A percentile compares a stretch with the other conserved stretches of the same genome.
Evolutionary conservation across 1,284 basidiomycete genomes (phyloP).

Genomic region (Cryptococcus sp.): DNA sequence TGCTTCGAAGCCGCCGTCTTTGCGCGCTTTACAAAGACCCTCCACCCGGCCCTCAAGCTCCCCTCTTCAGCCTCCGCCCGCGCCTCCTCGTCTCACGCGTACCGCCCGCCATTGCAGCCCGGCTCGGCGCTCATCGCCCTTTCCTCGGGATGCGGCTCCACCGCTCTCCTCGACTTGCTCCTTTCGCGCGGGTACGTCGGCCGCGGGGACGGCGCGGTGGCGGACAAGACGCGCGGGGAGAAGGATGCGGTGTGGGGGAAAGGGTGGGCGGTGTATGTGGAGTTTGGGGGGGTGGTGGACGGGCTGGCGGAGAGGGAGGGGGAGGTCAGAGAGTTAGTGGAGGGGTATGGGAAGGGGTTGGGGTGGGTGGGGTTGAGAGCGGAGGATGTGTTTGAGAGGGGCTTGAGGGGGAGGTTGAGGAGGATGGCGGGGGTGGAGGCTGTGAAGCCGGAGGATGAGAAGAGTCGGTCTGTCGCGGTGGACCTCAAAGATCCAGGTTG

Average conservation of each 20-base stretch:
- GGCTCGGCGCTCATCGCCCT: constrained; percentile 35
- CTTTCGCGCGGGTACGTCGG: constrained; percentile 28
- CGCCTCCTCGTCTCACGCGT: constrained; percentile 1
- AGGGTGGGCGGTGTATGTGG: constrained; percentile 45
- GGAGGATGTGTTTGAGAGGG: constrained; percentile 42
- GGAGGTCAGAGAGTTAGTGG: constrained; percentile 21
- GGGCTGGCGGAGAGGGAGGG: constrained; percentile 17
- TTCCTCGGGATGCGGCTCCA: constrained; percentile 44
- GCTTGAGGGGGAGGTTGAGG: constrained; percentile 14
- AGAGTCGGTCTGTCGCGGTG: constrained; percentile 4
- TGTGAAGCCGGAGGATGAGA: not conserved
- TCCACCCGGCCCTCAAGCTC: constrained; percentile 33
- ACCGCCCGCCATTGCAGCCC: constrained; percentile 25
- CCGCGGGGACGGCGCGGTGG: constrained; percentile 12
- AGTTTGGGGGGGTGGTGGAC: constrained; percentile 33
- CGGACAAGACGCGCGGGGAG: constrained; percentile 34
- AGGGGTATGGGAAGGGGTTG: constrained; percentile 18
- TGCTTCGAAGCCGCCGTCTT: constrained; percentile 34
- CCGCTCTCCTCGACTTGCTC: constrained; percentile 39
- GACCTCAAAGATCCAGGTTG: constrained; percentile 30
- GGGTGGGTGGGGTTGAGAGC: constrained; percentile 33
- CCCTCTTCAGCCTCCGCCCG: constrained; percentile 1
- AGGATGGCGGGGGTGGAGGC: not conserved
- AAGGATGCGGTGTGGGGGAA: constrained; percentile 37
- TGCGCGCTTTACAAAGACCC: constrained; percentile 22